Base-by-base conservation (phyloP, 768 basidiomycete species). In the Trametes gibbosa region DNA sequence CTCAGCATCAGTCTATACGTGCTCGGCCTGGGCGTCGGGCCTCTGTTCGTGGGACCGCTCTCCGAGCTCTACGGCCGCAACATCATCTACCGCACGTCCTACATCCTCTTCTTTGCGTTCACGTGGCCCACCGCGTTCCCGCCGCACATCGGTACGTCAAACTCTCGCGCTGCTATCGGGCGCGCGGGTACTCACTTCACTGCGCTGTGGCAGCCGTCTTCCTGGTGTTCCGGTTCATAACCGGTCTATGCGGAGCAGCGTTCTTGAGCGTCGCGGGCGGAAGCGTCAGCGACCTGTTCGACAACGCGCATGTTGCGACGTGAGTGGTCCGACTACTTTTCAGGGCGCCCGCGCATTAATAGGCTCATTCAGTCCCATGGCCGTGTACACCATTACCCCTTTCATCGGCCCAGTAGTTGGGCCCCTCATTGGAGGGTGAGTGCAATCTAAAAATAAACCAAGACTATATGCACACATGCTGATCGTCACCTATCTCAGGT, bases 101-200 rank as follows among this genome's bases (percentile, higher is more conserved):
- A 86, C 61, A 62, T 74, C 0, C 62, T 83, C 5, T 85, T 89
- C 69, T 83, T 89, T 65, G 66, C 81, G 1, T 79, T 87, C 55
- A 83, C 84, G 19, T 87, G 86, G 66, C 86, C 89, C 0, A 84
- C 89, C 6, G 87, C 89, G 1, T 92, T 93, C 60, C 81, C 88
- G 1, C 84, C 83, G 3, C 77, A 89, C 63, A 78, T 84, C 23
- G 78, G 86, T 86, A 50, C 47, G 81, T 73, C 14, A 16, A 29
- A 3, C 12, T 7, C 46, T 35, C 19, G 12, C n/a, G 13, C 16
- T 9, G 25, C 19, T 35, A 10, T 25, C 21, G 9, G 47, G 16
- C 45, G 54, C 47, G 47, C 41, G 17, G 4, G 10, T 32, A 32
- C 41, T 51, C 37, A 48, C 53, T 27, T 47, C 40, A 50, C 39